Conservation (phyloP, 768 basidiomycete genomes). For the Ephemerocybe angulata region DNA sequence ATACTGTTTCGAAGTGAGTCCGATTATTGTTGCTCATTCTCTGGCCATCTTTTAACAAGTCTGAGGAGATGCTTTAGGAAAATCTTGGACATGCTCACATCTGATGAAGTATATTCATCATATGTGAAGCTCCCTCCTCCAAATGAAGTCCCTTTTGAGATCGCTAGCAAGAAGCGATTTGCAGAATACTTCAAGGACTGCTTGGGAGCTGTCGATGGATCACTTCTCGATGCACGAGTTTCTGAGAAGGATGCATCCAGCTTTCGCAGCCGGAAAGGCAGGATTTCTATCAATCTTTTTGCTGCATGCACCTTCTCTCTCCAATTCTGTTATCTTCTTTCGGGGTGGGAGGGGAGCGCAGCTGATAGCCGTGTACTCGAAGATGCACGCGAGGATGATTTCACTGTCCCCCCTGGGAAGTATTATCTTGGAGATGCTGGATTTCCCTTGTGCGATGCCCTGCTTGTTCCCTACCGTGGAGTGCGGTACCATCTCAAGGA, state of each 20-base stretch:
- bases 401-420: slow-evolving; percentile 24
- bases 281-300: slow-evolving; percentile 34
- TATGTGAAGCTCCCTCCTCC: slow-evolving; percentile 15
- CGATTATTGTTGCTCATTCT: slow-evolving; percentile 15
- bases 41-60: slow-evolving; percentile 14
- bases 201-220: slow-evolving; percentile 24
- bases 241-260: slow-evolving; percentile 11
- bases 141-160: slow-evolving; percentile 14
- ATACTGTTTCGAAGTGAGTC: slow-evolving; percentile 33
- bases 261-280: slow-evolving; percentile 30
- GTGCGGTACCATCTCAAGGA: slow-evolving; percentile 36
- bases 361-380: slow-evolving; percentile 22
- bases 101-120: slow-evolving; percentile 1
- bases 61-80: slow-evolving; percentile 23
- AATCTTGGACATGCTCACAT: not conserved
- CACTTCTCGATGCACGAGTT: slow-evolving; percentile 15
- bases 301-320: slow-evolving; percentile 21
- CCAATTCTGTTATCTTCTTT: slow-evolving; percentile 23
- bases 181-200: slow-evolving; percentile 5
- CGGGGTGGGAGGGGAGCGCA: slow-evolving; percentile 35
- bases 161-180: slow-evolving; percentile 23
- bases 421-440: slow-evolving; percentile 37
- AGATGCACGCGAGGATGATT: slow-evolving; percentile 18
- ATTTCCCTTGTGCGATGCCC: slow-evolving; percentile 25
- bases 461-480: slow-evolving; percentile 34